These are phyloP conservation scores for Yamadazyma ubonensis DNA, from an alignment of 805 yeast genomes.

Conservation along the genomic window DNA sequence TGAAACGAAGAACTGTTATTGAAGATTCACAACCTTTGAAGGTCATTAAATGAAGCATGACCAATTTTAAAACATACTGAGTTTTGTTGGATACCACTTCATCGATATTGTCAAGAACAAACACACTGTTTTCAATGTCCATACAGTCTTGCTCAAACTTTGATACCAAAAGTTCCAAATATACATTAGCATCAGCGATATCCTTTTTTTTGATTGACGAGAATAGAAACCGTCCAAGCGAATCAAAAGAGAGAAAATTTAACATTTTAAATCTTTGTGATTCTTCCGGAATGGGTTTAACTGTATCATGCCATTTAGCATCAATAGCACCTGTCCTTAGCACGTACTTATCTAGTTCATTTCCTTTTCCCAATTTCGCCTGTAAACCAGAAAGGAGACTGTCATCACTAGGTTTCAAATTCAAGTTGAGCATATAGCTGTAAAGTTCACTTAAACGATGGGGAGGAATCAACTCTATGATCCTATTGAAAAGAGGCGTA, in stretches of 20 bases:
- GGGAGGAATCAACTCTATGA: conserved; percentile 20
- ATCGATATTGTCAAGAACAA: conserved; percentile 16
- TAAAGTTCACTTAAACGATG: conserved; percentile 23
- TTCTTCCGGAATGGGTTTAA: conserved; percentile 17
- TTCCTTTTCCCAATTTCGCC: conserved; percentile 25
- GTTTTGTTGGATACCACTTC: conserved; percentile 19
- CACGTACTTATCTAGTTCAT: conserved; percentile 30
- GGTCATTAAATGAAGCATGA: conserved; percentile 34
- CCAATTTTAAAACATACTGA: conserved; percentile 26
- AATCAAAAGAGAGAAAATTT: conserved; percentile 29
- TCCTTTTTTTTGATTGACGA: conserved; percentile 25
- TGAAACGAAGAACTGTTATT: conserved; percentile 31
- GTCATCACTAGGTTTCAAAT: conserved; percentile 28
- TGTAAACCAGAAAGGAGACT: conserved; percentile 20
- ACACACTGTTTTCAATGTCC: conserved; percentile 9
- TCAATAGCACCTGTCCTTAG: conserved; percentile 36
- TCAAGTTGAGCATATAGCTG: conserved; percentile 30
- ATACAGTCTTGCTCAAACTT: conserved; percentile 34
- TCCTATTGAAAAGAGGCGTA: conserved; percentile 15
- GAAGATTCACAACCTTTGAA: conserved; percentile 38
- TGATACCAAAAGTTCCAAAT: conserved; percentile 34
- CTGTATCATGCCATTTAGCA: conserved; percentile 39
- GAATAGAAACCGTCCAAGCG: conserved; percentile 23
- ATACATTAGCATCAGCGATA: conserved; percentile 32
- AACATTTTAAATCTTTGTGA: conserved; percentile 27